These are phyloP conservation scores for Collybiopsis luxurians DNA, from an alignment of 768 basidiomycete genomes.

Conservation along the genomic window DNA sequence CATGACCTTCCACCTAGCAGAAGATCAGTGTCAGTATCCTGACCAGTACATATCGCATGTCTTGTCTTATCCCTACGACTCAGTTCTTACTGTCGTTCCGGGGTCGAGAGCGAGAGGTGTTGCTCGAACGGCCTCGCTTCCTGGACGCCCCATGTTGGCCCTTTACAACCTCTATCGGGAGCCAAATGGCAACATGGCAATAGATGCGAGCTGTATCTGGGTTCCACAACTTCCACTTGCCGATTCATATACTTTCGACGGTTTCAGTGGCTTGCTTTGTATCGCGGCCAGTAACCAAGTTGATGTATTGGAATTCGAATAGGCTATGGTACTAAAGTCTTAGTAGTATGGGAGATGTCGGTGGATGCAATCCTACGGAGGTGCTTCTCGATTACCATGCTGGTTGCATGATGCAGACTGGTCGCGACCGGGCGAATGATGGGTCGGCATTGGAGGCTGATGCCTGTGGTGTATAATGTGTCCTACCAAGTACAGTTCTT, in stretches of 20 bases:
- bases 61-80: not conserved
- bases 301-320: not conserved
- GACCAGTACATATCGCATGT: too few relatives aligned
- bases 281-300: not conserved
- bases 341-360: too few relatives aligned
- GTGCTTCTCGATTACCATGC: slow-evolving; percentile 18
- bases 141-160: not conserved
- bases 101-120: not conserved
- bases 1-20: too few relatives aligned
- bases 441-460: not conserved
- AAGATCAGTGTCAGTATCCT: too few relatives aligned
- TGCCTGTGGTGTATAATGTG: not conserved
- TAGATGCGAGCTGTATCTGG: not conserved
- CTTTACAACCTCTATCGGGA: not conserved
- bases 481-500: not conserved
- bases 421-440: slow-evolving; percentile 9
- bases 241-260: not conserved
- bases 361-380: too few relatives aligned
- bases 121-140: not conserved
- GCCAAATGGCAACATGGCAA: not conserved
- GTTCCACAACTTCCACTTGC: not conserved
- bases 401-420: slow-evolving; percentile 25
- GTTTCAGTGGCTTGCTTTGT: not conserved
- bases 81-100: not conserved
- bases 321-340: not conserved